These are phyloP conservation scores for Cornus kousa DNA, from an alignment of 148 eudicot genomes.

Conservation along the genomic window DNA sequence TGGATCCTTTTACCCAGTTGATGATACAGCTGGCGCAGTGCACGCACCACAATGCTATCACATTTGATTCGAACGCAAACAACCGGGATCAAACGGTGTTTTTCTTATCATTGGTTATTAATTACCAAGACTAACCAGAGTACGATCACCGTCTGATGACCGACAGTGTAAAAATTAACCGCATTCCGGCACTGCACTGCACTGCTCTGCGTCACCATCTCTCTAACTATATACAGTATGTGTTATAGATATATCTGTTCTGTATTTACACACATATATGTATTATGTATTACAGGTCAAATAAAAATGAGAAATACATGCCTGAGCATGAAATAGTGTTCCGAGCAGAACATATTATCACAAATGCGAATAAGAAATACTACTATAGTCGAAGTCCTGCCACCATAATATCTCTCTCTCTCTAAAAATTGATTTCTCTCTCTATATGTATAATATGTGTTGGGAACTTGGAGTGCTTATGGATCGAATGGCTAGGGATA, in stretches of 20 bases:
- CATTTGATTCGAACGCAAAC: background rate
- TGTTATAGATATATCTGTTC: background rate
- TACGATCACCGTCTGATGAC: too few relatives aligned
- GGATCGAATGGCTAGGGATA: too few relatives aligned
- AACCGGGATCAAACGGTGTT: background rate
- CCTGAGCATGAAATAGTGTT: constrained; percentile 17
- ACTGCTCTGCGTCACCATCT: too few relatives aligned
- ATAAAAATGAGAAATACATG: background rate
- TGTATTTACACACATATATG: background rate
- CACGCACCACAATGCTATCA: background rate
- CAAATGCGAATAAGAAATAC: constrained; percentile 5
- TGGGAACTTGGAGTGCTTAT: background rate
- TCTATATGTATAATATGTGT: too few relatives aligned
- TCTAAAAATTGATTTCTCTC: background rate
- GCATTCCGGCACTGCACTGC: too few relatives aligned
- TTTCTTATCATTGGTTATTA: too few relatives aligned
- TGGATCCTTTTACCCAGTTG: background rate
- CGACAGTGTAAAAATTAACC: too few relatives aligned
- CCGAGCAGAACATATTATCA: constrained; percentile 3
- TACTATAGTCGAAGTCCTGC: background rate
- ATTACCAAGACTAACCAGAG: too few relatives aligned
- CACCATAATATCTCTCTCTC: background rate
- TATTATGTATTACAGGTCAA: background rate
- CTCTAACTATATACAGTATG: too few relatives aligned
- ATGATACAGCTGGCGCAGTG: background rate